A percentile compares a stretch with the other conserved stretches of the same genome.
phyloP scores from a whole-genome alignment of 768 basidiomycete genomes.

The Amanita muscaria region DNA sequence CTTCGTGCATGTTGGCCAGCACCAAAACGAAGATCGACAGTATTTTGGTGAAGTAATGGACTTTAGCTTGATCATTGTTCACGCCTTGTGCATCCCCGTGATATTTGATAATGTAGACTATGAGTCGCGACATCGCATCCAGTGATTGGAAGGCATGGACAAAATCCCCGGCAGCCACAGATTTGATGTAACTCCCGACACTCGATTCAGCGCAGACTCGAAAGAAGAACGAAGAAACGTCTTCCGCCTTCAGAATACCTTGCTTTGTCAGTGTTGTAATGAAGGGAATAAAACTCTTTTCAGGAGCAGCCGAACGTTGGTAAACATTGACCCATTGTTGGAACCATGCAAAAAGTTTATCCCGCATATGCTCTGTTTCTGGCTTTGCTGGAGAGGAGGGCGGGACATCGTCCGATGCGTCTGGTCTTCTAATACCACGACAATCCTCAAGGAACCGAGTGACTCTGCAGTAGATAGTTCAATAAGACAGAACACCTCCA shows the following conservation, averaged over 20 bases:
- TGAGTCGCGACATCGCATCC: slow-evolving; percentile 91
- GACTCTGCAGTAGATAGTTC: slow-evolving; percentile 35
- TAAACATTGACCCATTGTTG: slow-evolving; percentile 96
- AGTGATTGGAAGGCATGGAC: slow-evolving; percentile 83
- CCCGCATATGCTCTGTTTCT: slow-evolving; percentile 66
- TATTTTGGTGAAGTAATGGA: slow-evolving; percentile 95
- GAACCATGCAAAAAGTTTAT: slow-evolving; percentile 73
- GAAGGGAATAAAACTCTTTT: slow-evolving; percentile 93
- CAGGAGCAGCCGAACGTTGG: slow-evolving; percentile 82
- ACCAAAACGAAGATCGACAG: slow-evolving; percentile 95
- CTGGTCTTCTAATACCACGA: slow-evolving; percentile 49
- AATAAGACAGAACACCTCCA: slow-evolving; percentile 4
- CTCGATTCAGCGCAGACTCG: slow-evolving; percentile 94
- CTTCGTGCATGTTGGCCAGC: slow-evolving; percentile 90
- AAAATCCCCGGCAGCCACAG: slow-evolving; percentile 60
- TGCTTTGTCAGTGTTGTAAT: slow-evolving; percentile 97
- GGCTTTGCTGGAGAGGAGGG: slow-evolving; percentile 50
- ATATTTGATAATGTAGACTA: slow-evolving; percentile 98
- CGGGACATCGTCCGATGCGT: slow-evolving; percentile 29
- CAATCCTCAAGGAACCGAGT: slow-evolving; percentile 75
- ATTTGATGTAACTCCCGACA: slow-evolving; percentile 80
- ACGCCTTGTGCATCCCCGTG: slow-evolving; percentile 92
- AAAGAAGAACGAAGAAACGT: slow-evolving; percentile 97
- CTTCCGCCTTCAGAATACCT: slow-evolving; percentile 92
- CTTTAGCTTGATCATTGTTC: slow-evolving; percentile 91